Evolutionary conservation across 169 alveolate genomes (phyloP), one percentile per base, ranked within the genome.

Genomic region (Prorocentrum cordatum): DNA sequence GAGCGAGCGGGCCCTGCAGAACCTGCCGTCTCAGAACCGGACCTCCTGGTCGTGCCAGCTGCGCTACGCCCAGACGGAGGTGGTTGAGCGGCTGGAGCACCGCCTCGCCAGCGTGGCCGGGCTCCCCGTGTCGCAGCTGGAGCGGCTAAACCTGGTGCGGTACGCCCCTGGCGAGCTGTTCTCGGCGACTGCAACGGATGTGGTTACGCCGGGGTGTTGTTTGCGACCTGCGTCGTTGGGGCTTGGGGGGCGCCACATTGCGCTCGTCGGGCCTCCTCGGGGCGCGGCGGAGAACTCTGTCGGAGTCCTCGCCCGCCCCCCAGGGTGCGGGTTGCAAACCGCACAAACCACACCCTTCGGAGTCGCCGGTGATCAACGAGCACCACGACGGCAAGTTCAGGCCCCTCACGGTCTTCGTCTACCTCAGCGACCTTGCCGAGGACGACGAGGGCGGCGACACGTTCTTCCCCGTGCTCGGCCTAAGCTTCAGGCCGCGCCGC

Each of bases 311-410:
- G n/a, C n/a, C n/a, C n/a, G n/a, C n/a, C n/a, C n/a, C n/a, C n/a
- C n/a, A n/a, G n/a, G n/a, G n/a, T n/a, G n/a, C n/a, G n/a, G n/a
- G n/a, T n/a, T n/a, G n/a, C n/a, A n/a, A n/a, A n/a, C n/a, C n/a
- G n/a, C n/a, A n/a, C n/a, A n/a, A n/a, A n/a, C n/a, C n/a, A n/a
- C n/a, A n/a, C n/a, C n/a, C n/a, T n/a, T n/a, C n/a, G n/a, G n/a
- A n/a, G n/a, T n/a, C n/a, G n/a, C n/a, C n/a, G n/a, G n/a, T n/a
- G n/a, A n/a, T n/a, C 36, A 32, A 36, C 64, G 54, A 35, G 75
- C 89, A 79, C 42, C 89, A 79, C 24, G 89, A 79, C 31, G 89
- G 89, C 33, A 79, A 79, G 64, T 79, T 79, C 89, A 73, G 89
- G 29, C 89, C 89, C 35, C 72, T 79, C 47, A 79, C 89, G n/a